Percentiles rank a stretch among this genome's conserved stretches.
Conservation (phyloP, 2,329 filamentous ascomycete species). For the Arthrobotrys entomopaga region DNA sequence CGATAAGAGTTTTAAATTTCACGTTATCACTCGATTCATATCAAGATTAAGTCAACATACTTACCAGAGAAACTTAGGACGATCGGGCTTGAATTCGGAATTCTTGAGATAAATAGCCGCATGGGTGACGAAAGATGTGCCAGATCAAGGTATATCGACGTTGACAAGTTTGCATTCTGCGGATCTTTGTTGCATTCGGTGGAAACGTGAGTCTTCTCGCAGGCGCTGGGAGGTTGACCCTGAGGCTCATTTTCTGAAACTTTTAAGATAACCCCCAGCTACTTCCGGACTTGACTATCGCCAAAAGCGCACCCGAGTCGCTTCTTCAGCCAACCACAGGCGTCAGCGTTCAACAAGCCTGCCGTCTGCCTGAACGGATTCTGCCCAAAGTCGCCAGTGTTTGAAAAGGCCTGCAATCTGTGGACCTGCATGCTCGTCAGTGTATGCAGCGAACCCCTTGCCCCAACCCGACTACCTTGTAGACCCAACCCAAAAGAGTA, state of each 20-base stretch:
- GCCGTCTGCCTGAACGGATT: neutral
- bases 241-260: slow-evolving; percentile 47
- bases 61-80: too few species aligned
- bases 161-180: slow-evolving; percentile 10
- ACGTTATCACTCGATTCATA: too few species aligned
- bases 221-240: slow-evolving; percentile 33
- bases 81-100: too few species aligned
- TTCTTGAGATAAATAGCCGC: too few species aligned
- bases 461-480: too few species aligned
- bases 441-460: too few species aligned
- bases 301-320: slow-evolving; percentile 43
- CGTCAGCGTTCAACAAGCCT: too few species aligned
- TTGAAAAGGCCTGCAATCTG: neutral
- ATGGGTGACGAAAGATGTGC: neutral
- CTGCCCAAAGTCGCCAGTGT: slow-evolving; percentile 42
- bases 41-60: too few species aligned
- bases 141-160: neutral
- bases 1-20: too few species aligned
- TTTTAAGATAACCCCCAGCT: slow-evolving; percentile 24
- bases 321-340: slow-evolving; percentile 34
- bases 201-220: too few species aligned
- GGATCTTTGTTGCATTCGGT: neutral
- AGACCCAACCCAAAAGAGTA: slow-evolving; percentile 10
- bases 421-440: too few species aligned
- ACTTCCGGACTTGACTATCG: slow-evolving; percentile 8